Evolutionary conservation across 2,329 filamentous ascomycete species (phyloP).

Genomic region (Fusarium mexicanum): DNA sequence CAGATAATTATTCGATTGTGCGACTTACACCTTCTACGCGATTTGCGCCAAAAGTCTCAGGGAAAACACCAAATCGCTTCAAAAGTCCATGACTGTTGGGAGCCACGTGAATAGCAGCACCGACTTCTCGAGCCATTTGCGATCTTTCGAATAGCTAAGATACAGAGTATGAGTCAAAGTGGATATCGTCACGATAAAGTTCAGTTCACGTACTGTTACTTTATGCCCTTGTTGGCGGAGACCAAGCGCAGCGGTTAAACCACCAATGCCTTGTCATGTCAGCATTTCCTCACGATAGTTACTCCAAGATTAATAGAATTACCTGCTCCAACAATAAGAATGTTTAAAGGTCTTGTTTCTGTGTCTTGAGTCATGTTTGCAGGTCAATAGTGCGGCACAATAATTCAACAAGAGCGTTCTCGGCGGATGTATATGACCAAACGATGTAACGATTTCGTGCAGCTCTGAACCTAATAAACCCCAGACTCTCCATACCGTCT

Average conservation of each 20-base stretch:
- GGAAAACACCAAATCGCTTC: slow-evolving; percentile 50
- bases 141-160: slow-evolving; percentile 67
- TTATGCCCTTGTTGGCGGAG: slow-evolving; percentile 59
- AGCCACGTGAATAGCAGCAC: slow-evolving; percentile 70
- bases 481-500: neutral
- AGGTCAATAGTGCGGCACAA: neutral
- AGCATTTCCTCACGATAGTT: neutral
- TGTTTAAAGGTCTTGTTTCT: slow-evolving; percentile 7
- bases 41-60: slow-evolving; percentile 53
- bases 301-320: neutral
- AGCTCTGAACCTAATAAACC: neutral
- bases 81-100: slow-evolving; percentile 70
- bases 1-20: fast-evolving
- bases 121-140: slow-evolving; percentile 63
- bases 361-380: slow-evolving; percentile 6
- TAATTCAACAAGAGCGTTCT: neutral
- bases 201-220: slow-evolving; percentile 49
- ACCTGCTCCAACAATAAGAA: slow-evolving; percentile 40
- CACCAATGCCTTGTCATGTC: slow-evolving; percentile 54
- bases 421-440: neutral
- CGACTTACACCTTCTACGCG: slow-evolving; percentile 42
- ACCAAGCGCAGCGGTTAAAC: slow-evolving; percentile 58
- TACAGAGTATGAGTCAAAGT: slow-evolving; percentile 37
- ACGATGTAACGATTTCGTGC: neutral
- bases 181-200: neutral